Evolutionary conservation across 2,329 filamentous ascomycete genomes (phyloP), one percentile per base, ranked within the genome.

Genomic region (Ophiostoma quercus): DNA sequence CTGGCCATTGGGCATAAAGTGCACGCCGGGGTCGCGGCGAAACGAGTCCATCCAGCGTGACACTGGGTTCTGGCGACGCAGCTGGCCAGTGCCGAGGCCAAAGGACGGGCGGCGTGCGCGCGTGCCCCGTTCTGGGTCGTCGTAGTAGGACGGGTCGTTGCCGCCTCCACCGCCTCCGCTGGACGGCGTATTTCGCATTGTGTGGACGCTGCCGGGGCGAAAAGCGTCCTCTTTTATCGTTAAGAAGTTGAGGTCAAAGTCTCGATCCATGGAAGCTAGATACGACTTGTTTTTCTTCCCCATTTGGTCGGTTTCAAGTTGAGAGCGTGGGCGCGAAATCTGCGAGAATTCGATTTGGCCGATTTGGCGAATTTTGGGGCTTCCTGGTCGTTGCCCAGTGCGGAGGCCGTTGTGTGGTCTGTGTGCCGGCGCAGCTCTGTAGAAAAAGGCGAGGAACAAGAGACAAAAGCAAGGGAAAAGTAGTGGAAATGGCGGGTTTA

Each of bases 1-100:
- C 25, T 34, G 41, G 43, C 9, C 22, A 9, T 79, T 78, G 62
- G 84, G 80, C 57, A 83, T 83, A 73, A 85, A 79, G 71, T 79
- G 80, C 69, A 80, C 79, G 73, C 78, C 77, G 8, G 86, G 85
- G 74, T 90, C 87, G 71, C 87, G 84, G 74, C 84, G 85, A 81
- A 91, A 90, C 77, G 85, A 84, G 78, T 90, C 85, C 74, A 88
- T 73, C 75, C 87, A 81, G 71, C 82, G 82, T 19, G 62, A 29
- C 11, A 74, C 16, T 41, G 68, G 68, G 47, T 71, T 70, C 8
- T 68, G 47, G 29, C 67, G 72, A 6, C n/a, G 69, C 9, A 60
- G 29, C 19, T 22, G 41, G 60, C 67, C 70, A 4, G 68, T 69
- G 68, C 73, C 71, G 7, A 72, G 19, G 60, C 72, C 73, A 47